Evolutionary conservation across 371 early-diverging fungal genomes (phyloP), one percentile per base, ranked within the genome.

Genomic region (Umbelopsis sp.): DNA sequence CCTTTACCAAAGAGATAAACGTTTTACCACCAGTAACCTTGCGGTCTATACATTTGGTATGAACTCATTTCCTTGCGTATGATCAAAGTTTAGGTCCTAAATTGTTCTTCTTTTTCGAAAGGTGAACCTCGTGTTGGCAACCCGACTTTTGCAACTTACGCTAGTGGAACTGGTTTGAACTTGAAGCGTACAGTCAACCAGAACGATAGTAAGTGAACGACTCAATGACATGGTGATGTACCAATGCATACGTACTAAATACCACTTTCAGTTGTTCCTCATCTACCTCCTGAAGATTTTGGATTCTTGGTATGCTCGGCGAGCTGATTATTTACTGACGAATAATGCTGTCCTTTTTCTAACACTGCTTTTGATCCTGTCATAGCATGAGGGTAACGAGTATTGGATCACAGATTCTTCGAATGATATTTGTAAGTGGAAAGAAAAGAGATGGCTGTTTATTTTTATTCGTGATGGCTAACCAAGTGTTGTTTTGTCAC

Each of bases 91-190:
- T 25, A 22, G 4, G n/a, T 57, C 14, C 64, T 48, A n/a, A 68
- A 35, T 20, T n/a, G 29, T 24, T 29, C 5, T 24, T 50, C 25
- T 10, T 25, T 24, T 29, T 48, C n/a, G 9, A 46, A 22, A 71
- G 71, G 73, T 12, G 63, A 67, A 20, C 76, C 76, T 66, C 74
- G 76, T 52, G 68, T 72, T 44, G 76, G 76, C 29, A 74, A 76
- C 32, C 65, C 65, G 4, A 51, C 52, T 7, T 76, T 76, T 69
- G 76, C 74, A 38, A 68, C 71, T 9, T 76, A 74, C 44, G 72
- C 74, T 38, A 69, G 66, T 22, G 65, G 53, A 10, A 76, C 74
- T 37, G 72, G 65, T 10, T 53, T 76, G 16, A 62, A 68, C 18
- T 37, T 68, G 29, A 46, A 52, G 5, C 70, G 76, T n/a, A 66